phyloP scores from a whole-genome alignment of 495 filamentous ascomycete species.

The Annulohypoxylon nitens region DNA sequence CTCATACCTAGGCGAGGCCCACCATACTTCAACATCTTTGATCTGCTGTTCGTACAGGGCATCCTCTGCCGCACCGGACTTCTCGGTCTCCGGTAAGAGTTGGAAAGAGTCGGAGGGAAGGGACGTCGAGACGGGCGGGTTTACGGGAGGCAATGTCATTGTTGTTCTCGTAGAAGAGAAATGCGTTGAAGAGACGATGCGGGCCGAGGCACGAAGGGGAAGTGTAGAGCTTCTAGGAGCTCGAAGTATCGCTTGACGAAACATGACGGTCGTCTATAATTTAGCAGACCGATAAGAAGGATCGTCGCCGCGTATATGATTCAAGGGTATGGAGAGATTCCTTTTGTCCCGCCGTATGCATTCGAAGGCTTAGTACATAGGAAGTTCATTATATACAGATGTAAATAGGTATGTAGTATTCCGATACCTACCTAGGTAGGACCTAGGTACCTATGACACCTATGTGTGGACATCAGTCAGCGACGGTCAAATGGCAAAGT shows the following conservation, averaged over 20 bases:
- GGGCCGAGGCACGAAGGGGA: slow-evolving; percentile 34
- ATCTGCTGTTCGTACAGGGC: slow-evolving; percentile 83
- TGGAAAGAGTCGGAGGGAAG: slow-evolving; percentile 82
- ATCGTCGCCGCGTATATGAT: not conserved
- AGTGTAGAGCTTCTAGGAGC: slow-evolving; percentile 50
- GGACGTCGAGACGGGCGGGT: slow-evolving; percentile 63
- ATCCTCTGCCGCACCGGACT: slow-evolving; percentile 84
- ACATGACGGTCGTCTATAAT: slow-evolving; percentile 44
- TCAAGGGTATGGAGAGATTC: not conserved
- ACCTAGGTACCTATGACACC: too few relatives aligned
- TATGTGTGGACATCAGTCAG: slow-evolving; percentile 16
- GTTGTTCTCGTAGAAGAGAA: slow-evolving; percentile 47
- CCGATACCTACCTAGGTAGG: not conserved
- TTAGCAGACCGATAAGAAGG: not conserved
- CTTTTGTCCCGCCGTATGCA: not conserved
- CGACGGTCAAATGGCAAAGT: slow-evolving; percentile 5
- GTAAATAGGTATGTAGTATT: not conserved
- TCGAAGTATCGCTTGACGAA: slow-evolving; percentile 52
- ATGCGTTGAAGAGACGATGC: slow-evolving; percentile 26
- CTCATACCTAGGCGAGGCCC: slow-evolving; percentile 81
- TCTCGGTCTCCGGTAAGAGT: slow-evolving; percentile 77
- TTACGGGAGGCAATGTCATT: slow-evolving; percentile 53
- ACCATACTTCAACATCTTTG: slow-evolving; percentile 87
- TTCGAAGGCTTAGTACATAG: not conserved
- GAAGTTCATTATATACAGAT: not conserved